Base-by-base conservation (phyloP, 495 filamentous ascomycete species). In the Daldinia bambusicola region DNA sequence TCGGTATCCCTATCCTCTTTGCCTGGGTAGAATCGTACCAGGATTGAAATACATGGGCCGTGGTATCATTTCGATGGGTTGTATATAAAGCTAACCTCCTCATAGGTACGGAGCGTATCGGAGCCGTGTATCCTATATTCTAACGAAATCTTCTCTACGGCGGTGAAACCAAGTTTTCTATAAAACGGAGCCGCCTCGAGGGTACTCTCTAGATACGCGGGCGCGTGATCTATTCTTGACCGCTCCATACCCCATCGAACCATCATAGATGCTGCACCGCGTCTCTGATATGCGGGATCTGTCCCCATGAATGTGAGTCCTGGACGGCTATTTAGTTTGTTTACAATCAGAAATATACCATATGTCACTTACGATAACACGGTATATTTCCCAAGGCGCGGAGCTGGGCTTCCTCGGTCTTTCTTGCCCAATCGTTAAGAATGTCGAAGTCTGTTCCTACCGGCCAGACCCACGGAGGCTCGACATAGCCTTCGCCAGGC, bases 201-300 rank as follows among this genome's bases (percentile, higher is more conserved):
- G 2, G 79, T 81, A 30, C 79, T 81, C 32, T 81, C 79, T 12
- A 80, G 56, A 65, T 81, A 81, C 10, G 72, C 61, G n/a, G 72
- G 70, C 0, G 74, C 55, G 13, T 61, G 41, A 0, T 75, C 53
- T 34, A 51, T 26, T n/a, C 62, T 68, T 12, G 67, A 74, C 18
- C 61, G 66, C 10, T 64, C 55, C 6, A 77, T 71, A 6, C 76
- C 78, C 79, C 79, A 81, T 31, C 64, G 50, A 7, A 74, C 69
- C 72, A 81, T 66, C 66, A 72, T 63, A 0, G 66, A 74, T 45
- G 69, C 79, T 1, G 77, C 78, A 40, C 79, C 79, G 18, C 70
- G 75, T 9, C 75, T 63, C 48, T 71, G 67, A 30, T 71, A 67
- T 12, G 37, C 45, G 0, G 77, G 79, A 50, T 76, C 69, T 2